Evolutionary conservation across 2,329 filamentous ascomycete genomes (phyloP), one percentile per base, ranked within the genome.

Genomic region (Fusarium miscanthi): DNA sequence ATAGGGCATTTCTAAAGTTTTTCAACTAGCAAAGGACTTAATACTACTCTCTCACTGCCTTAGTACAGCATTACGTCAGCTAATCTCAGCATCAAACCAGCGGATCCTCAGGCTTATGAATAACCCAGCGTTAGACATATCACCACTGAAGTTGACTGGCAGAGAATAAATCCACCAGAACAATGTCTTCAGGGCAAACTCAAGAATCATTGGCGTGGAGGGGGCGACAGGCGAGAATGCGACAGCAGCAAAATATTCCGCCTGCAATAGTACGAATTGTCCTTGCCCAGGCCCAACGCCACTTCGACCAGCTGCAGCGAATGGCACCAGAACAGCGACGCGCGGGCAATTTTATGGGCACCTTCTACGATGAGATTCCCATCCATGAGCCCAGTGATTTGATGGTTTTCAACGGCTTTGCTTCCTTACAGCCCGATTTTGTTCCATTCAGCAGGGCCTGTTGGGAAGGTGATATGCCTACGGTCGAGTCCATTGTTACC

Each of bases 361-460:
- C 25, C 37, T 5, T 40, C 4, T 31, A 62, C 37, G 48, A 62
- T 23, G 63, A 62, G 4, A 42, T 68, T 23, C 53, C 48, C 3
- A 51, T 67, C 8, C 38, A 9, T 19, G 56, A 48, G 9, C 37
- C 31, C 4, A 38, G 16, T 5, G 54, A 68, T n/a, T 16, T 46
- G 6, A n/a, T 25, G 19, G 40, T 43, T 7, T 25, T 62, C 12
- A 43, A 35, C 8, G 27, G 53, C 4, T 25, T 16, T 17, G 17
- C 43, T 8, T 14, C 25, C 5, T 45, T 27, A 17, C 56, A 61
- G 4, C 52, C 31, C 4, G 37, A 49, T 8, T 37, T 49, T 19
- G 11, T 8, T 13, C 6, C n/a, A 8, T 76, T 71, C 25, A 35
- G 60, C 31, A 30, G 27, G 21, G 72, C 72, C 12, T 76, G 74